Evolutionary conservation across 2,329 filamentous ascomycete species (phyloP).

Genomic region (Fusarium sublunatum): DNA sequence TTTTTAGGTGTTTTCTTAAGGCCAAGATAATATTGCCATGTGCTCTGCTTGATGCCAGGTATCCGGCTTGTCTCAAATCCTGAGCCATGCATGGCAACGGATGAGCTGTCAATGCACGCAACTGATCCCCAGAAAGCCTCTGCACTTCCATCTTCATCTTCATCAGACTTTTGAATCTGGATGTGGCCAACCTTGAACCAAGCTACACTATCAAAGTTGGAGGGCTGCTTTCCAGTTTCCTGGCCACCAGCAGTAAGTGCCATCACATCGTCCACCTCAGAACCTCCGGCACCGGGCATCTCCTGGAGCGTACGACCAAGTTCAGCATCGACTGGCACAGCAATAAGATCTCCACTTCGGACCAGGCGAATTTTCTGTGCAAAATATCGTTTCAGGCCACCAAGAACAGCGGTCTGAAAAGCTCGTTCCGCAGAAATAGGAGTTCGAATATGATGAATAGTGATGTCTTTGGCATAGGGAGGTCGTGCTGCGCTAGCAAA

Average conservation of each 20-base stretch:
- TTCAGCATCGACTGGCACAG: conserved; percentile 87
- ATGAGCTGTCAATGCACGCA: conserved; percentile 85
- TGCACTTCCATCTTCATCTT: conserved; percentile 68
- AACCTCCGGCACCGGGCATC: conserved; percentile 66
- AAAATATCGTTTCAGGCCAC: conserved; percentile 89
- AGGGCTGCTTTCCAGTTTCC: conserved; percentile 43
- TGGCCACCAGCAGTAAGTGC: conserved; percentile 60
- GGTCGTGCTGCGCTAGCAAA: conserved; percentile 66
- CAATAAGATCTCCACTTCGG: conserved; percentile 87
- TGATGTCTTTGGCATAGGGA: conserved; percentile 78
- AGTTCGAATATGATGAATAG: conserved; percentile 87
- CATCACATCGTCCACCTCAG: conserved; percentile 78
- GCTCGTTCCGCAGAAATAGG: conserved; percentile 87
- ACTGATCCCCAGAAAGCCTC: conserved; percentile 86
- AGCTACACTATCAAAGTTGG: conserved; percentile 71
- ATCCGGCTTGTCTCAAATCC: conserved; percentile 86
- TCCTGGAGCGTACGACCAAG: conserved; percentile 86
- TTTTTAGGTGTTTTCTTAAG: conserved; percentile 72
- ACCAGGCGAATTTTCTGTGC: conserved; percentile 84
- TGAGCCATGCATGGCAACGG: conserved; percentile 90
- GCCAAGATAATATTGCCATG: conserved; percentile 92
- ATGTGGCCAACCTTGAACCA: conserved; percentile 94
- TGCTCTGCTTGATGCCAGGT: conserved; percentile 78
- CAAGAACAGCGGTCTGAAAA: conserved; percentile 86
- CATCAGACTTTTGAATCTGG: conserved; percentile 63